Percentiles rank a stretch among this genome's conserved stretches.
These are phyloP conservation scores for Coemansia furcata DNA, from an alignment of 192 early-diverging fungal genomes.

Conservation along the genomic window DNA sequence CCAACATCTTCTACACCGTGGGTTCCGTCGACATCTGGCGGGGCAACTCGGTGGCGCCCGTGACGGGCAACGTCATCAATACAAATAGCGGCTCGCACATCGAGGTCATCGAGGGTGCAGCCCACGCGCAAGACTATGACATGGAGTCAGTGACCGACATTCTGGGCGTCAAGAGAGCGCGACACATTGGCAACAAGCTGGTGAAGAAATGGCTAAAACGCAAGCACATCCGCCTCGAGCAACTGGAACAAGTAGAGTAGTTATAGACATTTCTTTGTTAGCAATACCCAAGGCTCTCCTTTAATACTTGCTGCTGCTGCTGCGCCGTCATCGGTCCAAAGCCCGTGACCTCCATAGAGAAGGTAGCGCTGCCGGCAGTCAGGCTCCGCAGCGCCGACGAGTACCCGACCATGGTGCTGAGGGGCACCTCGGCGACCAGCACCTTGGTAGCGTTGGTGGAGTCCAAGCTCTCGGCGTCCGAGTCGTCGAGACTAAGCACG, in stretches of 20 bases:
- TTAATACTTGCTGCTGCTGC: slow-evolving; percentile 66
- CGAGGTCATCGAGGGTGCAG: background rate
- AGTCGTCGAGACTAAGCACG: slow-evolving; percentile 60
- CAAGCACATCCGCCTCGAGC: background rate
- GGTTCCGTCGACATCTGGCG: slow-evolving; percentile 25
- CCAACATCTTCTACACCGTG: slow-evolving; percentile 33
- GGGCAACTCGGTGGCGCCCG: background rate
- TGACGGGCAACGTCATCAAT: background rate
- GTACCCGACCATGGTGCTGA: slow-evolving; percentile 85
- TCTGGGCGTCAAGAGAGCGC: background rate
- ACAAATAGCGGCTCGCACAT: background rate
- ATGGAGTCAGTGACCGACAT: background rate
- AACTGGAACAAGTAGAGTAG: background rate
- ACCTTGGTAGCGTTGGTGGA: slow-evolving; percentile 14
- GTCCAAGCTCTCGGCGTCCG: slow-evolving; percentile 9
- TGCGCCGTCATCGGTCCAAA: slow-evolving; percentile 78
- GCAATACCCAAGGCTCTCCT: slow-evolving; percentile 62
- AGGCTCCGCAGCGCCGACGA: slow-evolving; percentile 75
- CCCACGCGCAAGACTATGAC: background rate
- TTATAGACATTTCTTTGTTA: background rate
- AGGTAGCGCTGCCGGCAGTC: slow-evolving; percentile 81
- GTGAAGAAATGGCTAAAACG: background rate
- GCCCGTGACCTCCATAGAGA: slow-evolving; percentile 79
- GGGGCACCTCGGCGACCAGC: slow-evolving; percentile 62
- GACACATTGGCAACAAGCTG: background rate